These are phyloP conservation scores for maize (Zea mays) DNA, from an alignment of 176 grass and related monocot species.

Conservation along the genomic window DNA sequence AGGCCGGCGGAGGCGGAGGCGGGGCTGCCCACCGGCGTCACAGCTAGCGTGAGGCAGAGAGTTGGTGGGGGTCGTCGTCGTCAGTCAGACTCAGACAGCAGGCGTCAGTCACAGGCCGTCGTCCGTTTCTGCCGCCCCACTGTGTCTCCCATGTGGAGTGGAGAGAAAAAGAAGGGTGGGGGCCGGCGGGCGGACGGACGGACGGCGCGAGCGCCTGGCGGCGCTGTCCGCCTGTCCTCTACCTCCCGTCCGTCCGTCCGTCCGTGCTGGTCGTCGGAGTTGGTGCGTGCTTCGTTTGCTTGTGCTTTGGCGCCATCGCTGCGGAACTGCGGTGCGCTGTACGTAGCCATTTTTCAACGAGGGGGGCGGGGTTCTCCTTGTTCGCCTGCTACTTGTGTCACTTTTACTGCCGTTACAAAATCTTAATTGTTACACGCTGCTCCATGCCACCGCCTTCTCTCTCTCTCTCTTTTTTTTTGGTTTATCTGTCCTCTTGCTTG, in stretches of 20 bases:
- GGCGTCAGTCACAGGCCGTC: conserved; percentile 38
- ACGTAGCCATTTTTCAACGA: conserved; percentile 23
- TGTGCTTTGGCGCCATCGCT: conserved; percentile 29
- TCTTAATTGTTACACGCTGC: neutral
- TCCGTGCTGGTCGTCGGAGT: neutral
- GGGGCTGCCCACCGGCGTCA: neutral
- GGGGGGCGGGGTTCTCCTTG: neutral
- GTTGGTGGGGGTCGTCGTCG: neutral
- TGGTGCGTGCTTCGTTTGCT: conserved; percentile 4
- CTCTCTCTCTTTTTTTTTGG: neutral
- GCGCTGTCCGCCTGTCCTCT: neutral
- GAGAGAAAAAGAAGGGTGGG: neutral
- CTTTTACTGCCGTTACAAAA: neutral
- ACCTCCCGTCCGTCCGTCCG: neutral
- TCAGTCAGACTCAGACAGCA: neutral
- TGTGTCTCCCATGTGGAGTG: conserved; percentile 1
- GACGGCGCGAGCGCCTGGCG: neutral
- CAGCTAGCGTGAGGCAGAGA: conserved; percentile 27
- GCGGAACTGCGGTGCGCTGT: neutral
- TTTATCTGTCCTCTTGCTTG: neutral
- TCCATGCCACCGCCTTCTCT: neutral
- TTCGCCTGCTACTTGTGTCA: conserved; percentile 39
- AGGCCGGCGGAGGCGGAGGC: conserved; percentile 18
- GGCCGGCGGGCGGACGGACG: too few relatives aligned
- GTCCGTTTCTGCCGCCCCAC: conserved; percentile 32